A percentile compares a stretch with the other conserved stretches of the same genome.
phyloP scores from a whole-genome alignment of 768 basidiomycete species.

The Psilocybe tampanensis region DNA sequence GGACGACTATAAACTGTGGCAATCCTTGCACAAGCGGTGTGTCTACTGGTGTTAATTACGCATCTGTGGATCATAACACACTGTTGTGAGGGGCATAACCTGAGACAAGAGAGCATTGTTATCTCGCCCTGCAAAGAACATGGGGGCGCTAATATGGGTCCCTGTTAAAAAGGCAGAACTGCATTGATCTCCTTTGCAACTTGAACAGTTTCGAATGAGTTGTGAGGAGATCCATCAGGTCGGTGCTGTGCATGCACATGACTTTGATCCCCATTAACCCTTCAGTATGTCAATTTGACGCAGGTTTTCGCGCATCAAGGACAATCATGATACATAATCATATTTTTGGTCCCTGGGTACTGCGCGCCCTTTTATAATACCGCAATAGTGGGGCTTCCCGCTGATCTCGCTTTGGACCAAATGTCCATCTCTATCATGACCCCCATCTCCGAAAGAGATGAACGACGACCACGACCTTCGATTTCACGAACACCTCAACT shows the following conservation, averaged over 20 bases:
- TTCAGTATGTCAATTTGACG: not conserved
- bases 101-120: not conserved
- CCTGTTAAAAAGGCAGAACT: not conserved
- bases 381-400: not conserved
- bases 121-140: not conserved
- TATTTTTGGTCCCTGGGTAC: not conserved
- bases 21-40: too few species aligned
- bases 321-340: not conserved
- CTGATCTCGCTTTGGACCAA: not conserved
- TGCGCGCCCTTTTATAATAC: not conserved
- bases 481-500: not conserved
- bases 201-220: conserved; percentile 6
- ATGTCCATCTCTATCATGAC: conserved; percentile 30
- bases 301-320: not conserved
- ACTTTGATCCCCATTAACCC: not conserved
- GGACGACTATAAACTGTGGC: too few species aligned
- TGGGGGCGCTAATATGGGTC: not conserved
- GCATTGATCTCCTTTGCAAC: too few species aligned
- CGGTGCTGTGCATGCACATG: conserved; percentile 6
- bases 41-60: too few species aligned
- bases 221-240: not conserved
- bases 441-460: conserved; percentile 16
- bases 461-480: conserved; percentile 13
- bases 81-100: not conserved
- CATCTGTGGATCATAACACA: too few species aligned